These are phyloP conservation scores for Monoraphidium neglectum DNA, from an alignment of 139 green algal genomes.

Conservation along the genomic window DNA sequence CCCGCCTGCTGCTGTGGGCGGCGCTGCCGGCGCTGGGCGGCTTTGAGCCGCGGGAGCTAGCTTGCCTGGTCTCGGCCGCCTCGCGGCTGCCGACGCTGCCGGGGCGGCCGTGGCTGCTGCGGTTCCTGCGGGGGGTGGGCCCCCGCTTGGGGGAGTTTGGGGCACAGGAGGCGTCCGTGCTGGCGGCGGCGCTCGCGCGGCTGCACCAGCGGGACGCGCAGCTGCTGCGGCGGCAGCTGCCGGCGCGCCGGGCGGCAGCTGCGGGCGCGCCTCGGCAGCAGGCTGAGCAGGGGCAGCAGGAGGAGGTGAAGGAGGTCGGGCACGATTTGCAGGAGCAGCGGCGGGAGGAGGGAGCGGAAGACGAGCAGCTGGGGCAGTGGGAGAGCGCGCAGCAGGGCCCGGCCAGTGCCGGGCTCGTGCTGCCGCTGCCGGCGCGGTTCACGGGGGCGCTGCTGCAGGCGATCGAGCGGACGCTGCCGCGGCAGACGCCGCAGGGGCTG, in stretches of 20 bases:
- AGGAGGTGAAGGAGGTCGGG: neutral
- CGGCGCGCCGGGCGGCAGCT: neutral
- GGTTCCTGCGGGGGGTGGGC: neutral
- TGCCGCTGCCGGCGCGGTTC: no score
- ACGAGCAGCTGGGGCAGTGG: neutral
- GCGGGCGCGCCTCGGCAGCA: neutral
- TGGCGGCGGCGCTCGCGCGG: constrained; percentile 1
- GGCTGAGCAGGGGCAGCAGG: neutral
- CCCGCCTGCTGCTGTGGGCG: neutral
- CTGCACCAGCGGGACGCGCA: constrained; percentile 4
- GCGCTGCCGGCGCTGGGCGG: neutral
- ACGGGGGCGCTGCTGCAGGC: no score
- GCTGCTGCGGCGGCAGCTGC: neutral
- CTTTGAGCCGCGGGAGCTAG: constrained; percentile 26
- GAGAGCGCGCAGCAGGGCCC: neutral
- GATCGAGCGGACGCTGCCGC: neutral
- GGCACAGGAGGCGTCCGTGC: constrained; percentile 15
- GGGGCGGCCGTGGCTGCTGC: neutral
- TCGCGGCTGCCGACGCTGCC: neutral
- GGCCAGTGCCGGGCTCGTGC: no score
- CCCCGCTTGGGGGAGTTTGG: constrained; percentile 8
- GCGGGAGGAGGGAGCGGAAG: neutral
- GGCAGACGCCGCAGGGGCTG: constrained; percentile 2
- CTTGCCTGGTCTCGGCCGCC: constrained; percentile 19
- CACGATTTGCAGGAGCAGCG: neutral